These are phyloP conservation scores for Remersonia thermophila DNA, from an alignment of 2,329 filamentous ascomycete genomes.

Conservation along the genomic window DNA sequence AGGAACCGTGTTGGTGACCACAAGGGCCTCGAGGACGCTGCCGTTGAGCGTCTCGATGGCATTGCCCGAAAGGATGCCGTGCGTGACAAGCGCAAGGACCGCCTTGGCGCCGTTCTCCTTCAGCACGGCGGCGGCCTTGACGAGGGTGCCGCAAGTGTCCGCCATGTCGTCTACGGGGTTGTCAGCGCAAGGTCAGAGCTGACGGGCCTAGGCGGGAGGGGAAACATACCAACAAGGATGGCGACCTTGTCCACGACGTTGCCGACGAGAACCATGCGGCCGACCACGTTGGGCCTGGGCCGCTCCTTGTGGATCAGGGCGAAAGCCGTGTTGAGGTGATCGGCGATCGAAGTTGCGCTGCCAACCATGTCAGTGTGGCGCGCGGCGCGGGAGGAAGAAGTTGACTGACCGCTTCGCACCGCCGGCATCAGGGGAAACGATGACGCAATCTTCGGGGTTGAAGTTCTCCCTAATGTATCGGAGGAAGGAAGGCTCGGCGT, in stretches of 20 bases:
- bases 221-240: slow-evolving; percentile 61
- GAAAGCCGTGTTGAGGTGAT: slow-evolving; percentile 80
- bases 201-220: too few relatives aligned
- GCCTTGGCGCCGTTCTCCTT: slow-evolving; percentile 76
- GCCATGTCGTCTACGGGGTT: slow-evolving; percentile 86
- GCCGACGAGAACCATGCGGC: slow-evolving; percentile 87
- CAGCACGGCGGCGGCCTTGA: slow-evolving; percentile 80
- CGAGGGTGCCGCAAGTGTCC: slow-evolving; percentile 60
- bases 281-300: slow-evolving; percentile 68
- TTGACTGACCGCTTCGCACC: slow-evolving; percentile 66
- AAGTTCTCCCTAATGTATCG: slow-evolving; percentile 86
- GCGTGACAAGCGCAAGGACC: slow-evolving; percentile 89
- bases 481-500: slow-evolving; percentile 84
- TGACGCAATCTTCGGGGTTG: slow-evolving; percentile 70
- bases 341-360: slow-evolving; percentile 75
- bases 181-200: too few relatives aligned
- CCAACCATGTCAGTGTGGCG: slow-evolving; percentile 2
- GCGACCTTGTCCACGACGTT: slow-evolving; percentile 84
- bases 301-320: slow-evolving; percentile 96
- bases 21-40: slow-evolving; percentile 59
- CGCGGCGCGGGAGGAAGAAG: background rate
- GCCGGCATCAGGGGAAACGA: slow-evolving; percentile 89
- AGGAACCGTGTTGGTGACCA: slow-evolving; percentile 84
- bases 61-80: slow-evolving; percentile 79
- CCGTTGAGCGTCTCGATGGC: slow-evolving; percentile 76